phyloP scores from a whole-genome alignment of 164 flowering plant species.

The Cinnamomum chago region DNA sequence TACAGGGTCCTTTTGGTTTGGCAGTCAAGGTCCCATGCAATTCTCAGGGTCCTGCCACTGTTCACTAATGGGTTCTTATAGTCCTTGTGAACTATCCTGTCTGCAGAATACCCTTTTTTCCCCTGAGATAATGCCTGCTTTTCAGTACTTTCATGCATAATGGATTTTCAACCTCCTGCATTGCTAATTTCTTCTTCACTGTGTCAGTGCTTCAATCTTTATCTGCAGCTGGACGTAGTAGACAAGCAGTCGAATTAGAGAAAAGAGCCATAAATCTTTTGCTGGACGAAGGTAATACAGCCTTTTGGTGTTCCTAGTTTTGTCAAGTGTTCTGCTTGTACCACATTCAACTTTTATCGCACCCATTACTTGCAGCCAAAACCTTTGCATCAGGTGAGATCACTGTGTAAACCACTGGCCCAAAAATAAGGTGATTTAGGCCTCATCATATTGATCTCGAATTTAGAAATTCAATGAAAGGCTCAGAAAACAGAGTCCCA shows the following conservation, averaged over 20 bases:
- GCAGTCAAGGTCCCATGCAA: background rate
- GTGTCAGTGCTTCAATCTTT: conserved; percentile 64
- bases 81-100: background rate
- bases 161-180: background rate
- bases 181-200: background rate
- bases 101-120: background rate
- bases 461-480: background rate
- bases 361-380: too few relatives aligned
- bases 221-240: conserved; percentile 63
- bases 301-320: background rate
- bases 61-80: background rate
- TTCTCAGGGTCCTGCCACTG: background rate
- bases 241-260: conserved; percentile 78
- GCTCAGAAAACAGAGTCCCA: background rate
- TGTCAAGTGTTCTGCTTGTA: background rate
- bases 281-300: conserved; percentile 66
- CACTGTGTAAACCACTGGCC: background rate
- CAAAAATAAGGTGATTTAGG: background rate
- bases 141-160: background rate
- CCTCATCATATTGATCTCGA: background rate
- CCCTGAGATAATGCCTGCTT: background rate
- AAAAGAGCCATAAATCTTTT: conserved; percentile 73
- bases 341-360: background rate
- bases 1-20: background rate
- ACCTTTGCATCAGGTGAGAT: too few relatives aligned